Conservation (phyloP, 2,329 filamentous ascomycete genomes). For the Neofusicoccum parvum region DNA sequence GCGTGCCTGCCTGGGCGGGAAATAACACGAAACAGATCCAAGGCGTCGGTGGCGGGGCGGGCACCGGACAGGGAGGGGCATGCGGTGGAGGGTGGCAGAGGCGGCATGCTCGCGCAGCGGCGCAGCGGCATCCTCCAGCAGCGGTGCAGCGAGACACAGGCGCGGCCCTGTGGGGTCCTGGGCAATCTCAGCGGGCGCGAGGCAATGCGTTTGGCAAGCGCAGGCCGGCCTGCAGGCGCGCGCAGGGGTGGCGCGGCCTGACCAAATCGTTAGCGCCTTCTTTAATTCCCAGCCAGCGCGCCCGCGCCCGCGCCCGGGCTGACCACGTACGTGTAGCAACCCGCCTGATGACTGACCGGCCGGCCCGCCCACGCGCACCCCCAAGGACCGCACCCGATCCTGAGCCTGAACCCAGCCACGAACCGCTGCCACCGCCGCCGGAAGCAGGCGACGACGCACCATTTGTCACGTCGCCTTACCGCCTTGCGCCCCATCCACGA, state of each 20-base stretch:
- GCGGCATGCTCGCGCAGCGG: neutral
- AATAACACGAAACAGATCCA: conserved; percentile 9
- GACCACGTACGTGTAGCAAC: neutral
- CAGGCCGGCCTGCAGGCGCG: neutral
- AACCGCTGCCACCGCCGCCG: neutral
- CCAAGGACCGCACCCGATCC: neutral
- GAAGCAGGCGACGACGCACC: neutral
- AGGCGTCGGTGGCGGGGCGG: neutral
- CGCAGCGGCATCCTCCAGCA: neutral
- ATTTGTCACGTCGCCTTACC: conserved; percentile 12
- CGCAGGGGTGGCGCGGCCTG: neutral
- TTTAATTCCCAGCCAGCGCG: neutral
- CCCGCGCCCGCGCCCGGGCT: too few relatives aligned
- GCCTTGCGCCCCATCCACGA: neutral
- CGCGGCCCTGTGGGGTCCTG: neutral
- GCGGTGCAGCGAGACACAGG: neutral
- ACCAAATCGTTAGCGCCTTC: neutral
- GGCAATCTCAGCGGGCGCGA: neutral
- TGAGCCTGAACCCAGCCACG: neutral
- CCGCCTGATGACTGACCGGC: conserved; percentile 1
- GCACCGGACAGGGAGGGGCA: neutral
- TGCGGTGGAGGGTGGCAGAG: neutral
- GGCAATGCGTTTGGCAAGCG: neutral
- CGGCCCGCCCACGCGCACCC: neutral
- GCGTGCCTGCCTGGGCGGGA: conserved; percentile 4